Evolutionary conservation across 257 asterid genomes (phyloP).

Genomic region (Solanum sparsipilum): DNA sequence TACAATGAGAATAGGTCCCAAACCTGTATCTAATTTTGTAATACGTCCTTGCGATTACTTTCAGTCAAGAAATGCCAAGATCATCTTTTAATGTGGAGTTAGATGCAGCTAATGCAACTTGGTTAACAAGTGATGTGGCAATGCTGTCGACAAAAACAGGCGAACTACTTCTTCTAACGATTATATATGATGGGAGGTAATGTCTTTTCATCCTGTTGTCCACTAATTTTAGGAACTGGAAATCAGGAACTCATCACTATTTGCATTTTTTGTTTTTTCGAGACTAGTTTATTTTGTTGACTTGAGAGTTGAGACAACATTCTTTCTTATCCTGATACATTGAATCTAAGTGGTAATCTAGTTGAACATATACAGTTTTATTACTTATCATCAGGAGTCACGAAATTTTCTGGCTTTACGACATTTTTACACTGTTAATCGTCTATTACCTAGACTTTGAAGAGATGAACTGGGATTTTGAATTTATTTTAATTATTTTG

Average conservation of each 20-base stretch:
- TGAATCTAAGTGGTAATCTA: background rate
- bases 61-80: constrained; percentile 81
- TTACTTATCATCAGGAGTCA: background rate
- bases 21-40: background rate
- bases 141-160: constrained; percentile 89
- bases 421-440: background rate
- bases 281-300: background rate
- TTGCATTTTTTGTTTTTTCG: background rate
- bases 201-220: background rate
- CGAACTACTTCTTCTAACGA: constrained; percentile 84
- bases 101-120: constrained; percentile 85
- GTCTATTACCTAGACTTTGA: background rate
- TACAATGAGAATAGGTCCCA: background rate
- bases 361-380: background rate
- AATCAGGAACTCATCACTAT: background rate
- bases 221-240: background rate
- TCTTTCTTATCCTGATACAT: background rate
- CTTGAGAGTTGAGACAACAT: background rate
- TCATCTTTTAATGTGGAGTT: constrained; percentile 76
- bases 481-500: constrained; percentile 4
- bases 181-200: constrained; percentile 93
- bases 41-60: background rate
- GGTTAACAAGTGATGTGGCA: constrained; percentile 92
- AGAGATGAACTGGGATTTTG: background rate
- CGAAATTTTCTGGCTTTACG: background rate